Evolutionary conservation across 192 early-diverging fungal species (phyloP), one percentile per base, ranked within the genome.

Genomic region (Paraglomus brasilianum): DNA sequence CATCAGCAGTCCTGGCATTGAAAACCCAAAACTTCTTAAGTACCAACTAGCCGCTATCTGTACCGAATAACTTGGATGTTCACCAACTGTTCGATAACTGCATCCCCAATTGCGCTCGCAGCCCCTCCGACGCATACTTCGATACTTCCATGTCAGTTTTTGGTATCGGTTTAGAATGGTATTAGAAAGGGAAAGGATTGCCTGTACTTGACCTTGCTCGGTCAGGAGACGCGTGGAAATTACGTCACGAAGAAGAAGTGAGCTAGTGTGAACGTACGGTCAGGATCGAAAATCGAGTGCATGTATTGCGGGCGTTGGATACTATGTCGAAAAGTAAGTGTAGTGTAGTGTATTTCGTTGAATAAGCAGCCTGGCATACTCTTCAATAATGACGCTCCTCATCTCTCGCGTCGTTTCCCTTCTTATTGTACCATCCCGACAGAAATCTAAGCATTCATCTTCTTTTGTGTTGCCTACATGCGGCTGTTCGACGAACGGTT

Each of bases 51-150:
- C 82, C 2, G 86, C 80, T 19, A 90, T 78, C 57, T 93, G 92
- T 9, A 96, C 89, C 0, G 88, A 74, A 43, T 86, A 81, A 39
- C 82, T 86, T 2, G 91, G 77, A 66, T 92, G 88, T 2, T 80
- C 56, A 90, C 80, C 17, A 95, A 75, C 3, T 90, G 87, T 14
- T 92, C 90, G 5, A 83, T 66, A 5, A 92, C 51, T 8, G 83
- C 80, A 64, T 89, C 85, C 73, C 78, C 83, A 46, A 88, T 77
- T 0, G 81, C 78, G 8, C 77, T 77, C 8, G 84, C 80, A 5
- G 91, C 91, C 8, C 90, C 83, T 36, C 92, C 93, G 13, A 96
- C 75, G n/a, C n/a, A n/a, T n/a, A n/a, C n/a, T n/a, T n/a, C n/a
- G n/a, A n/a, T n/a, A n/a, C n/a, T n/a, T n/a, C n/a, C n/a, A n/a